A percentile compares a stretch with the other conserved stretches of the same genome.
Evolutionary conservation across 2,329 filamentous ascomycete species (phyloP).

Genomic region (Xylariaceae sp.): DNA sequence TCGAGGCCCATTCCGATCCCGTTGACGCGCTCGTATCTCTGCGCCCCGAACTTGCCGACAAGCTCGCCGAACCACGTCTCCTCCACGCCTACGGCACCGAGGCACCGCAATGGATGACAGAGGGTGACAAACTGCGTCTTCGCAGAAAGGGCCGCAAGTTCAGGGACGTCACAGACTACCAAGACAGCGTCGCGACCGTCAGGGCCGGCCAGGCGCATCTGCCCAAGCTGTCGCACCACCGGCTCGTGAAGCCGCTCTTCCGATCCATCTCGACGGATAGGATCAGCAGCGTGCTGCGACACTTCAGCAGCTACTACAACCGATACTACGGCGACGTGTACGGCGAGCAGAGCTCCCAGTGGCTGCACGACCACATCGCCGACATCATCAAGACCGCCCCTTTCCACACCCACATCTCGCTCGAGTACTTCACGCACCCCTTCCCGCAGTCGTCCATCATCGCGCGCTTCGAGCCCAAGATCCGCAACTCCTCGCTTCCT

Average conservation of each 20-base stretch:
- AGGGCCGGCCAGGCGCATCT: constrained; percentile 24
- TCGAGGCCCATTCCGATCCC: constrained; percentile 18
- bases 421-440: constrained; percentile 60
- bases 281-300: constrained; percentile 11
- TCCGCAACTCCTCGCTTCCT: constrained; percentile 32
- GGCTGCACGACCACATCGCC: constrained; percentile 64
- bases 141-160: constrained; percentile 65
- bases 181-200: constrained; percentile 42
- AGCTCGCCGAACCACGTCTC: constrained; percentile 41
- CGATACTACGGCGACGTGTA: constrained; percentile 17
- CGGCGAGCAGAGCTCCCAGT: constrained; percentile 42
- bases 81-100: constrained; percentile 60
- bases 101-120: constrained; percentile 55
- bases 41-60: constrained; percentile 13
- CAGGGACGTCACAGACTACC: constrained; percentile 69
- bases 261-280: constrained; percentile 12
- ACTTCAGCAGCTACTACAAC: constrained; percentile 14
- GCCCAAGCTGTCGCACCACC: constrained; percentile 14
- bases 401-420: constrained; percentile 51
- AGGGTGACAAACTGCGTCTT: constrained; percentile 30
- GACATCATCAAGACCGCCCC: constrained; percentile 55
- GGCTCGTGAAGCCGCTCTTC: constrained; percentile 21
- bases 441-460: constrained; percentile 77
- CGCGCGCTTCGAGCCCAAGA: constrained; percentile 70
- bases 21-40: constrained; percentile 21